Conservation (phyloP, 129 eudicot genomes). For the Tagetes erecta region DNA sequence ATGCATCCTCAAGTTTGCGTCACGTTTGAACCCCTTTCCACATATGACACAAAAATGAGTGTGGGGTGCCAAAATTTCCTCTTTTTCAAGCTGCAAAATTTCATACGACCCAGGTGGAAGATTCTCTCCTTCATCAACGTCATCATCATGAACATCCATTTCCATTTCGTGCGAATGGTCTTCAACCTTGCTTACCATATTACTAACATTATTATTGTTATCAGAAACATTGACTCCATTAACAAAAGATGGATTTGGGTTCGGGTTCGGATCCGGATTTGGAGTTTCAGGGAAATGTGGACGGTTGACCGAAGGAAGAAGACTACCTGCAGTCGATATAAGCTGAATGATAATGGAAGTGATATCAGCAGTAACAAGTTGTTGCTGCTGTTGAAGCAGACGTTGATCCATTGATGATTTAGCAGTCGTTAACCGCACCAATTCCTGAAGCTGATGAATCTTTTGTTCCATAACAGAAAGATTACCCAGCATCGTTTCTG, state of each 20-base stretch:
- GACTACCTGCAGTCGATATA: slow-evolving; percentile 95
- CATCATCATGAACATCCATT: slow-evolving; percentile 51
- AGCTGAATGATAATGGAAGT: slow-evolving; percentile 88
- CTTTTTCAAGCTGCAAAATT: slow-evolving; percentile 89
- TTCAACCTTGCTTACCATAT: slow-evolving; percentile 47
- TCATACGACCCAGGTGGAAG: slow-evolving; percentile 95
- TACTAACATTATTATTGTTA: slow-evolving; percentile 10
- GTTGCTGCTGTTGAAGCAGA: slow-evolving; percentile 71
- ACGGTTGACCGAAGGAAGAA: slow-evolving; percentile 70
- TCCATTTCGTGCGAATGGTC: slow-evolving; percentile 35
- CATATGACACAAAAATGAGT: slow-evolving; percentile 92
- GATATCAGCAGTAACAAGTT: slow-evolving; percentile 80
- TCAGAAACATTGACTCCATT: slow-evolving; percentile 10
- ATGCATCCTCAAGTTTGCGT: slow-evolving; percentile 91
- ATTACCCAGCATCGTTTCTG: slow-evolving; percentile 65
- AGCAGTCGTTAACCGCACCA: slow-evolving; percentile 47
- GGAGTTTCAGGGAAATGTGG: not conserved
- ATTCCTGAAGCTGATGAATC: slow-evolving; percentile 81
- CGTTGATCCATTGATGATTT: slow-evolving; percentile 38
- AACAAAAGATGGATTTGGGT: slow-evolving; percentile 27
- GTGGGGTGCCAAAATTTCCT: slow-evolving; percentile 94
- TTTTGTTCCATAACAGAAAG: slow-evolving; percentile 82
- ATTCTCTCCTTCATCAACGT: slow-evolving; percentile 80
- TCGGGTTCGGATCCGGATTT: slow-evolving; percentile 13
- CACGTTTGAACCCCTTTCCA: slow-evolving; percentile 94